phyloP scores from a whole-genome alignment of 805 yeast genomes.

The Starmerella bacillaris region DNA sequence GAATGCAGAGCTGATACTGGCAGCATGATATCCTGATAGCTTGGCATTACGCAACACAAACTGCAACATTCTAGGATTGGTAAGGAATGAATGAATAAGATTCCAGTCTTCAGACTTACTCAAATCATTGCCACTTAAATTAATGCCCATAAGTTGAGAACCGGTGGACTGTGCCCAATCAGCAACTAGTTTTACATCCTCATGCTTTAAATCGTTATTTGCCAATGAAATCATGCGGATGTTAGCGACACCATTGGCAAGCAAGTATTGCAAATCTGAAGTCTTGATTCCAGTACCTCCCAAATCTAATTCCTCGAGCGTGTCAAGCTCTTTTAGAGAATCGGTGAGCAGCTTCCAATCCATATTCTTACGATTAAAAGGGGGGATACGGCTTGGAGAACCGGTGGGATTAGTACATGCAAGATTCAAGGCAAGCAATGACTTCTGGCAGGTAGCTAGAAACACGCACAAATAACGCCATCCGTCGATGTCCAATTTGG shows the following conservation, averaged over 20 bases:
- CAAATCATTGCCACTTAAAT: conserved; percentile 64
- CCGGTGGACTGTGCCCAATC: conserved; percentile 36
- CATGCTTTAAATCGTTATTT: conserved; percentile 41
- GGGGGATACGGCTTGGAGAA: conserved; percentile 10
- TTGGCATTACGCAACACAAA: conserved; percentile 30
- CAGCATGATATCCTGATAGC: conserved; percentile 9
- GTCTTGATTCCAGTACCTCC: conserved; percentile 50
- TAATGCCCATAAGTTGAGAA: conserved; percentile 46
- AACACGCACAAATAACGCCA: conserved; percentile 72
- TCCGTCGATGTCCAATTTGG: conserved; percentile 49
- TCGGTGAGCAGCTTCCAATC: conserved; percentile 69
- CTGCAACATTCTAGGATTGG: conserved; percentile 34
- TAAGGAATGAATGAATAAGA: conserved; percentile 16
- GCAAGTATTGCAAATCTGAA: conserved; percentile 36
- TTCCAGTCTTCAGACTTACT: conserved; percentile 17
- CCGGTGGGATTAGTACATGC: conserved; percentile 17
- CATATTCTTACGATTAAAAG: conserved; percentile 44
- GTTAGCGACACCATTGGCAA: conserved; percentile 37
- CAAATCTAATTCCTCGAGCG: conserved; percentile 59
- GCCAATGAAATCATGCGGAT: conserved; percentile 59
- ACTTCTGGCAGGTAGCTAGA: conserved; percentile 35
- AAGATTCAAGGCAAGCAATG: conserved; percentile 18
- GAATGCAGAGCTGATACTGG: conserved; percentile 18
- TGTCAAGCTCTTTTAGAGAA: conserved; percentile 48
- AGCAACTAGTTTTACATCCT: conserved; percentile 40